Conservation (phyloP, 805 yeast species). For the Wickerhamomyces kurtzmanii region DNA sequence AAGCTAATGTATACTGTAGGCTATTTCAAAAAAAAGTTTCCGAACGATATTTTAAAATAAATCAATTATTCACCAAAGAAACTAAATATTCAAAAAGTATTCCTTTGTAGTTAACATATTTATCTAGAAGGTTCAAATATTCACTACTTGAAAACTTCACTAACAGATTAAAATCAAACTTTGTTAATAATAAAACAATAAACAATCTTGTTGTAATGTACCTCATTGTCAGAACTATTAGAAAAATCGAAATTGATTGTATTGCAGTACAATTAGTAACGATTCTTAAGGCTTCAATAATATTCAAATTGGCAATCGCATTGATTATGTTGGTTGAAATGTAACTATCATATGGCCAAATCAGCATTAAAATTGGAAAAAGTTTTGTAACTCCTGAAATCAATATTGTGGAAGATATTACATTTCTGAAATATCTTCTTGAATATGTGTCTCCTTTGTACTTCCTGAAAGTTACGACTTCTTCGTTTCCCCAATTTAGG, state of each 20-base stretch:
- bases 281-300: constrained; percentile 53
- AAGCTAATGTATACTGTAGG: not conserved
- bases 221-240: constrained; percentile 4
- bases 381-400: constrained; percentile 73
- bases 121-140: not conserved
- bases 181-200: constrained; percentile 8
- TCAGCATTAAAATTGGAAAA: constrained; percentile 85
- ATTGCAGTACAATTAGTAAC: constrained; percentile 21
- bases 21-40: constrained; percentile 1
- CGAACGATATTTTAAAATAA: too few relatives aligned
- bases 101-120: too few relatives aligned
- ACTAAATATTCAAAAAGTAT: too few relatives aligned
- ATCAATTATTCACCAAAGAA: too few relatives aligned
- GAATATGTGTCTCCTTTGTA: constrained; percentile 3
- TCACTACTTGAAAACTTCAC: constrained; percentile 1
- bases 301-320: constrained; percentile 48
- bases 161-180: too few relatives aligned
- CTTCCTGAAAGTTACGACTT: constrained; percentile 2
- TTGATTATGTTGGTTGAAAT: constrained; percentile 51
- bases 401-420: constrained; percentile 57
- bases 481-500: constrained; percentile 19
- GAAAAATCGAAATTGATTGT: constrained; percentile 6
- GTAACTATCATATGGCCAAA: constrained; percentile 93
- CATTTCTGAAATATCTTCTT: constrained; percentile 22
- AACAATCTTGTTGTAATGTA: constrained; percentile 7